Evolutionary conservation across 1,284 basidiomycete species (phyloP).

Genomic region (Irpex sp.): DNA sequence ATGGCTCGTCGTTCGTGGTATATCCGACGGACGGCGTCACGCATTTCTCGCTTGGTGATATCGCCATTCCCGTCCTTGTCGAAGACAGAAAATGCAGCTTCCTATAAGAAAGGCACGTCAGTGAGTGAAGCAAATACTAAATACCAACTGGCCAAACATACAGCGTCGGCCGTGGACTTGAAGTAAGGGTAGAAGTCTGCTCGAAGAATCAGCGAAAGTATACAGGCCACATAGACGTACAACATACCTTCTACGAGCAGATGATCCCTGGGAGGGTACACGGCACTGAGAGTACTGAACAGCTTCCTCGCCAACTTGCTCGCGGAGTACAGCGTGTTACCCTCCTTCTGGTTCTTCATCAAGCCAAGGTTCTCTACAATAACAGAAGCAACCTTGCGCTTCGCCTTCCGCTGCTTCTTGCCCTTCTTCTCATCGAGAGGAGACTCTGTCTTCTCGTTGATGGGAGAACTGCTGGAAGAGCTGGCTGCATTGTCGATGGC

Average conservation of each 20-base stretch:
- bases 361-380: slow-evolving; percentile 75
- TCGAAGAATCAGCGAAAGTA: slow-evolving; percentile 7
- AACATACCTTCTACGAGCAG: slow-evolving; percentile 60
- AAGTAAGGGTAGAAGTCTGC: slow-evolving; percentile 79
- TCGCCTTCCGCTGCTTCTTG: slow-evolving; percentile 25
- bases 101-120: slow-evolving; percentile 30
- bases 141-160: slow-evolving; percentile 18
- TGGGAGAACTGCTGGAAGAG: slow-evolving; percentile 14
- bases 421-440: slow-evolving; percentile 7
- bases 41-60: slow-evolving; percentile 79
- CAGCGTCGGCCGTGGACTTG: slow-evolving; percentile 65
- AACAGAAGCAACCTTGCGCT: slow-evolving; percentile 52
- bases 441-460: slow-evolving; percentile 28
- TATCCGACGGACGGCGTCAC: slow-evolving; percentile 79
- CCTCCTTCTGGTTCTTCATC: slow-evolving; percentile 54
- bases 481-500: slow-evolving; percentile 7
- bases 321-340: slow-evolving; percentile 62
- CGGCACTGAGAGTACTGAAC: slow-evolving; percentile 64
- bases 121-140: neutral
- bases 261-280: slow-evolving; percentile 53
- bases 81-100: slow-evolving; percentile 72
- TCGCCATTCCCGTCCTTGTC: slow-evolving; percentile 86
- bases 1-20: slow-evolving; percentile 78
- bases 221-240: neutral
- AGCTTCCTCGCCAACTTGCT: slow-evolving; percentile 71